Evolutionary conservation across 208 protist genomes (phyloP), one percentile per base, ranked within the genome.

Genomic region (Leptomonas pyrrhocoris): DNA sequence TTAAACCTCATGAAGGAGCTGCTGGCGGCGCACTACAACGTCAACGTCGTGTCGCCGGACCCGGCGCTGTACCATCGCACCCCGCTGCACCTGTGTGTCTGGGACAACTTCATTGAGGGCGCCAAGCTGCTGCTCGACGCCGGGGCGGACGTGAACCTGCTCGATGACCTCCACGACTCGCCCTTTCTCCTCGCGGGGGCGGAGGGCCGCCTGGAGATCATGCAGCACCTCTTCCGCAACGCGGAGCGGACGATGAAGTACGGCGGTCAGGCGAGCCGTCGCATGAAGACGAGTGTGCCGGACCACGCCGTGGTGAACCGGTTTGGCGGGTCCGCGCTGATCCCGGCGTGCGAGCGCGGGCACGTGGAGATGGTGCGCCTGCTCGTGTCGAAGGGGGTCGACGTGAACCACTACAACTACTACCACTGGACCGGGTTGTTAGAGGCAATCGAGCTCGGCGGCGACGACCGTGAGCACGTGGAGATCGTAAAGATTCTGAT

Each of bases 401-500:
- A 85, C 43, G 76, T 84, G 61, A 82, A 90, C 57, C 73, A 80
- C 58, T 74, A 82, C 53, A 85, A 86, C 56, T 28, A 76, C 58
- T 74, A 75, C 63, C 38, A 77, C 51, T 80, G 68, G 74, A 86
- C 69, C 0, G 80, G 70, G 2, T 49, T 89, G 43, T 60, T 86
- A 50, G 76, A 83, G 64, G 77, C 76, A 12, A 36, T 89, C 8
- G 71, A 80, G 68, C 68, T 81, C 40, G 84, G 84, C 40, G 84
- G 84, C 51, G 84, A 89, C 31, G 84, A 86, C 51, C 38, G 62
- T n/a, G 80, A 84, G 40, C 84, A 89, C 46, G 80, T 89, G 1
- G 75, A 84, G 43, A 85, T 86, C 66, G 79, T 84, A 50, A 80
- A 77, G 76, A 66, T 81, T 40, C 61, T 90, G 42, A 85, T 90